Evolutionary conservation across 805 yeast genomes (phyloP).

Genomic region (Ogataea parapolymorpha): DNA sequence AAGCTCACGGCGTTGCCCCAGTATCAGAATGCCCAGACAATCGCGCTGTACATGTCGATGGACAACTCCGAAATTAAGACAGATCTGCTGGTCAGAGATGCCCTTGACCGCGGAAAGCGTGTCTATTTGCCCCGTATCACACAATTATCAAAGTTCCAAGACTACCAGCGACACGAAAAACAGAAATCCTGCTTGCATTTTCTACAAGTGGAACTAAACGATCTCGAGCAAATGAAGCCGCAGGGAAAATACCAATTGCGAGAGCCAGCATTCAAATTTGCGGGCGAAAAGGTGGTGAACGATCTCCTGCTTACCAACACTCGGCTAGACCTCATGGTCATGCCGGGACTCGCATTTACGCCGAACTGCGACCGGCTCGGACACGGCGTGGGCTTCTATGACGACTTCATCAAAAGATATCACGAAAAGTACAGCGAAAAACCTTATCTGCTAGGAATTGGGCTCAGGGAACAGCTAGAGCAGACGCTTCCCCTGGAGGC

Average conservation of each 20-base stretch:
- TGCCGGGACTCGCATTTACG: conserved; percentile 87
- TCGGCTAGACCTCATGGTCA: conserved; percentile 61
- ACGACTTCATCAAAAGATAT: conserved; percentile 62
- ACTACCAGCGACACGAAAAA: conserved; percentile 20
- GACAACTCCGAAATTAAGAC: conserved; percentile 70
- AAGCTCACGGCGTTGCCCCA: conserved; percentile 16
- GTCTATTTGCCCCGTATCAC: conserved; percentile 57
- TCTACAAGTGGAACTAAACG: conserved; percentile 43
- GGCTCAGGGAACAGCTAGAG: conserved; percentile 61
- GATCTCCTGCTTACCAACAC: conserved; percentile 19
- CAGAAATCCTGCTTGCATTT: conserved; percentile 53
- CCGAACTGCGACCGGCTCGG: conserved; percentile 56
- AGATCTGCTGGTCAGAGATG: conserved; percentile 43
- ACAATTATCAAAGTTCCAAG: conserved; percentile 27
- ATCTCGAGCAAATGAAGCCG: conserved; percentile 51
- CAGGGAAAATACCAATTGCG: conserved; percentile 62
- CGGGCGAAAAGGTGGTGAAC: conserved; percentile 11
- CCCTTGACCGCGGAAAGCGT: conserved; percentile 45
- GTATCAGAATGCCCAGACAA: conserved; percentile 41
- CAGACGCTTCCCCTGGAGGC: conserved; percentile 41
- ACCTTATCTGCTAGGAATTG: conserved; percentile 59
- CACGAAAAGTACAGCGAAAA: conserved; percentile 27
- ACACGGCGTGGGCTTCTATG: conserved; percentile 93
- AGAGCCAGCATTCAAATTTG: conserved; percentile 52
- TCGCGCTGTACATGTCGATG: conserved; percentile 79